phyloP scores from a whole-genome alignment of 2,329 filamentous ascomycete species.

The Didymosphaeria variabile region DNA sequence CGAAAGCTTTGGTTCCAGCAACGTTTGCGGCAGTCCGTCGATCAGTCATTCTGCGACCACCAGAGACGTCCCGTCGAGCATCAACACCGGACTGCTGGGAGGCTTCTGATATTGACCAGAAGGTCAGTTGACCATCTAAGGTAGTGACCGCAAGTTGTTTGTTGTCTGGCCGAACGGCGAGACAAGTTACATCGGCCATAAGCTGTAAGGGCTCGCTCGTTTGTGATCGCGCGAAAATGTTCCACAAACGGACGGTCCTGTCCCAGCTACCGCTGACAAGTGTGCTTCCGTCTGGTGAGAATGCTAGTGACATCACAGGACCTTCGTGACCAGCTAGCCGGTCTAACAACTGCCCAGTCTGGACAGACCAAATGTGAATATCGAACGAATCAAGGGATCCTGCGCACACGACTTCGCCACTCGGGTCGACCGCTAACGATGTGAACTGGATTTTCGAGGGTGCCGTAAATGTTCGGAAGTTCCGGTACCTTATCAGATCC shows the following conservation, averaged over 20 bases:
- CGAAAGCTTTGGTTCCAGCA: conserved; percentile 89
- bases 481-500: conserved; percentile 95
- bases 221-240: conserved; percentile 90
- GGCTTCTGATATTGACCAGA: conserved; percentile 91
- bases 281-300: conserved; percentile 83
- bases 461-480: conserved; percentile 97
- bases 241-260: conserved; percentile 94
- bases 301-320: conserved; percentile 86
- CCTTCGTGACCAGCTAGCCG: conserved; percentile 92
- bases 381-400: conserved; percentile 96
- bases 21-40: conserved; percentile 91
- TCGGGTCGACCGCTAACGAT: conserved; percentile 94
- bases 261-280: conserved; percentile 97
- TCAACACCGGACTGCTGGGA: conserved; percentile 87
- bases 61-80: conserved; percentile 89
- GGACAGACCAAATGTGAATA: conserved; percentile 97
- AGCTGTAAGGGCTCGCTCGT: conserved; percentile 94
- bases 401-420: conserved; percentile 93
- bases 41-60: conserved; percentile 87
- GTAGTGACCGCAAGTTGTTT: conserved; percentile 91
- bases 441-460: conserved; percentile 91
- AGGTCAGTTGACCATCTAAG: conserved; percentile 90
- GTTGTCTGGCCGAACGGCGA: conserved; percentile 89
- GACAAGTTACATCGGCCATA: conserved; percentile 86
- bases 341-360: conserved; percentile 94